phyloP scores from a whole-genome alignment of 2,329 filamentous ascomycete genomes.

The Penicillium sp. region DNA sequence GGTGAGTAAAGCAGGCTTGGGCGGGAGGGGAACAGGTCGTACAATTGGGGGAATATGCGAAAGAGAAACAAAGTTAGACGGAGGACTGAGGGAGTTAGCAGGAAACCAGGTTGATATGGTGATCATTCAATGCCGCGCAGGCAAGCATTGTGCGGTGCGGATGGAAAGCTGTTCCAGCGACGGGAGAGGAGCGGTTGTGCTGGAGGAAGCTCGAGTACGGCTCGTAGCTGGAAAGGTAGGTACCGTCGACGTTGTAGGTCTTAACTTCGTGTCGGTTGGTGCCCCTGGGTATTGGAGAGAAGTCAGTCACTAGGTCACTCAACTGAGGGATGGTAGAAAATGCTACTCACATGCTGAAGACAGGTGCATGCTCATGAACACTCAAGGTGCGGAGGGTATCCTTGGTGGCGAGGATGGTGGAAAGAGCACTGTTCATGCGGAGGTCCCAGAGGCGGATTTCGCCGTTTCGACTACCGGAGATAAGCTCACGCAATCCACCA shows the following conservation, averaged over 20 bases:
- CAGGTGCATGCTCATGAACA: conserved; percentile 92
- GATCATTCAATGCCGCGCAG: conserved; percentile 76
- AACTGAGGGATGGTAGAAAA: neutral
- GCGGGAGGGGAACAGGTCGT: no score
- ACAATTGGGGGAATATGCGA: no score
- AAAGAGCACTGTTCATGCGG: conserved; percentile 71
- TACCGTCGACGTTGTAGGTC: conserved; percentile 82
- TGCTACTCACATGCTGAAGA: conserved; percentile 80
- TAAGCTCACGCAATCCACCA: conserved; percentile 82
- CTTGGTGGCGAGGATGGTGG: conserved; percentile 66
- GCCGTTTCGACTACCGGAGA: conserved; percentile 85
- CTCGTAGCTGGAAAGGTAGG: conserved; percentile 73
- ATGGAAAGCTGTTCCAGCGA: conserved; percentile 88
- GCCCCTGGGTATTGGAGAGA: conserved; percentile 52
- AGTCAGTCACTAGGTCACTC: conserved; percentile 8
- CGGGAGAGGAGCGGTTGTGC: conserved; percentile 71
- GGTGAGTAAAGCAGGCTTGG: no score
- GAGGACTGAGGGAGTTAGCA: conserved; percentile 43
- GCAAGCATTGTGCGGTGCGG: conserved; percentile 89
- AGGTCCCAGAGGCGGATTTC: conserved; percentile 97
- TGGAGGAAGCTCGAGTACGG: conserved; percentile 85
- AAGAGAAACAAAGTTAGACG: neutral
- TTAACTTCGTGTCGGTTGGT: conserved; percentile 84
- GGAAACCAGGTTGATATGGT: conserved; percentile 83
- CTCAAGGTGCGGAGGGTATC: conserved; percentile 78